Evolutionary conservation across 2,329 filamentous ascomycete genomes (phyloP).

Genomic region (Fusarium sp.): DNA sequence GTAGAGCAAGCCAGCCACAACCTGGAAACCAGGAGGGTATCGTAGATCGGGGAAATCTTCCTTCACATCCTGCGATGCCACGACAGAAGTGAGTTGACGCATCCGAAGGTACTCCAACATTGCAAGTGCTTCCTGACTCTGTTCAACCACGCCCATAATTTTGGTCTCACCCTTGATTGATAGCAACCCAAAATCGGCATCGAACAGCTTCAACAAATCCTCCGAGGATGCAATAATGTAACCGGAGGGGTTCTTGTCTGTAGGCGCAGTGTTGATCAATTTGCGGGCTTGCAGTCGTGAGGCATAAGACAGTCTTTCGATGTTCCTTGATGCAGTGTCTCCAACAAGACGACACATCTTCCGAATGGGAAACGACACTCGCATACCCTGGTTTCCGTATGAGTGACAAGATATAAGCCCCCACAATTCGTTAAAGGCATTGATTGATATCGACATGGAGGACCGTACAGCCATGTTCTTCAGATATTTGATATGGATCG

Average conservation of each 20-base stretch:
- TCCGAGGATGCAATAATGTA: conserved; percentile 94
- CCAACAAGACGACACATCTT: conserved; percentile 93
- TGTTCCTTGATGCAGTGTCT: conserved; percentile 88
- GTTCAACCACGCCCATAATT: conserved; percentile 80
- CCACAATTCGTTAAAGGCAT: conserved; percentile 88
- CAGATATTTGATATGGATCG: conserved; percentile 90
- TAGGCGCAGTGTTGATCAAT: conserved; percentile 87
- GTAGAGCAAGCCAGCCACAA: conserved; percentile 84
- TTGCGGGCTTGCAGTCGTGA: conserved; percentile 88
- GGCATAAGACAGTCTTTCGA: conserved; percentile 89
- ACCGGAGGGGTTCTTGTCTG: conserved; percentile 85
- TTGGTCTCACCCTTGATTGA: conserved; percentile 93
- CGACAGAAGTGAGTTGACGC: conserved; percentile 80
- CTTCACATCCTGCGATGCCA: conserved; percentile 82
- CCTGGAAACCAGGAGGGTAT: conserved; percentile 83
- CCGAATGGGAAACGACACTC: conserved; percentile 91
- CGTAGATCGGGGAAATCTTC: conserved; percentile 85
- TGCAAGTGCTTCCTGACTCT: conserved; percentile 86
- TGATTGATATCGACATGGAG: conserved; percentile 95
- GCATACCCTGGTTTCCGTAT: conserved; percentile 83
- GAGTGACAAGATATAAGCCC: conserved; percentile 89
- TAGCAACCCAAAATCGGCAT: conserved; percentile 88
- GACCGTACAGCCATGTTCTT: conserved; percentile 92
- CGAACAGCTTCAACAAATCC: conserved; percentile 85
- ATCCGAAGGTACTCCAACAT: conserved; percentile 88